Base-by-base conservation (phyloP, 2,329 filamentous ascomycete genomes). In the Aspergillus puulaauensis region DNA sequence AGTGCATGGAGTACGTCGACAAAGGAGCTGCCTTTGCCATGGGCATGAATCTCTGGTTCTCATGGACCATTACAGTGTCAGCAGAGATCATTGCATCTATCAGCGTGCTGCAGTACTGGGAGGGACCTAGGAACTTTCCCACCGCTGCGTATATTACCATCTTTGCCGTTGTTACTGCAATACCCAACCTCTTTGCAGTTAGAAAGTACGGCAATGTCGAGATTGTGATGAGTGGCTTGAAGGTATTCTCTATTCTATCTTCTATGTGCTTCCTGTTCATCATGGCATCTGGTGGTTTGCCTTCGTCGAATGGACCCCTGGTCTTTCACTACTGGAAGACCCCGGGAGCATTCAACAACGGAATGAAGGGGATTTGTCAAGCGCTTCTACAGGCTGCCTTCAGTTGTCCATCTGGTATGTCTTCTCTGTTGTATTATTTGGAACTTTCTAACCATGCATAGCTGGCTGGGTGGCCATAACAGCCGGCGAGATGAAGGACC, bases 231-330 rank as follows among this genome's bases (percentile, higher is more conserved):
- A 69, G 65, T 8, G 71, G 69, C 37, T 54, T 70, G 56, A 72
- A 73, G 53, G 65, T 67, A 21, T 23, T 69, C 15, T 69, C 70
- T 4, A 64, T 73, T 12, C 47, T 72, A 12, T 61, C 67, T 33
- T 69, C 72, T 61, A 73, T 73, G 15, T 70, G 68, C 52, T 72
- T 72, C 55, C 62, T 72, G 61, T 69, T 73, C 48, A 71, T 73
- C 57, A 73, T 73, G 70, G 70, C 70, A 2, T 70, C 66, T 3
- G 71, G 71, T 11, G 71, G 71, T 1, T 66, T 73, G 35, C 44
- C 66, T 23, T 68, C 66, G 6, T 72, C 70, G 1, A 54, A 66
- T 40, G 71, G 71, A 0, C 65, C 71, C 2, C 65, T 74, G 19
- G 71, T 70, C 9, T 75, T 73, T 52, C 59, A 64, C 43, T 66